Conservation (phyloP, 2,329 filamentous ascomycete genomes). For the Clarireedia hainanense region DNA sequence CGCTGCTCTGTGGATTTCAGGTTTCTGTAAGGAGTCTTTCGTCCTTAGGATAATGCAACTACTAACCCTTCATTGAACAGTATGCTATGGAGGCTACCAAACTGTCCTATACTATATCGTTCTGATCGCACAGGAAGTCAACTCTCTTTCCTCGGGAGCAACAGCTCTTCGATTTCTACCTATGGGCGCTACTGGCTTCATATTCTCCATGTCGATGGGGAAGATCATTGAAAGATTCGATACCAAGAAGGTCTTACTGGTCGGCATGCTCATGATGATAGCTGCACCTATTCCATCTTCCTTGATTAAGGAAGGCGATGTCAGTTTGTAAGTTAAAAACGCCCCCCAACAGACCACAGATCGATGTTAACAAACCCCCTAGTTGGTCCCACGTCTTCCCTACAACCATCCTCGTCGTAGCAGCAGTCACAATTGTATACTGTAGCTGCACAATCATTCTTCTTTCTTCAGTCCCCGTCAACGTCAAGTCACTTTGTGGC, state of each 20-base stretch:
- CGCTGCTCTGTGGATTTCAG: slow-evolving; percentile 37
- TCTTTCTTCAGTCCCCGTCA: slow-evolving; percentile 32
- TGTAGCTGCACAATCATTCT: slow-evolving; percentile 36
- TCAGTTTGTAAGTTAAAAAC: neutral
- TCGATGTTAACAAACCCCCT: neutral
- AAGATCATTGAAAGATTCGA: slow-evolving; percentile 33
- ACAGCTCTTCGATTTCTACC: slow-evolving; percentile 35
- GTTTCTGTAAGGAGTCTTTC: slow-evolving; percentile 30
- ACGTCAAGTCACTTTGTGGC: slow-evolving; percentile 35
- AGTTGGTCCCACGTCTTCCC: slow-evolving; percentile 1
- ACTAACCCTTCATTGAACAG: slow-evolving; percentile 13
- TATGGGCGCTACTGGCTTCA: slow-evolving; percentile 34
- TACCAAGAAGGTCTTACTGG: slow-evolving; percentile 7
- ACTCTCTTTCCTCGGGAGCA: slow-evolving; percentile 32
- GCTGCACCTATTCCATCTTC: neutral
- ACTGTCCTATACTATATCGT: slow-evolving; percentile 37
- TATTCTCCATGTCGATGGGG: slow-evolving; percentile 30
- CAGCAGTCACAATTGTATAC: slow-evolving; percentile 34
- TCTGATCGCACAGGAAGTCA: slow-evolving; percentile 34
- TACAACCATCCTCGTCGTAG: slow-evolving; percentile 28
- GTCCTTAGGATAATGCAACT: neutral
- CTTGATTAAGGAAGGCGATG: neutral
- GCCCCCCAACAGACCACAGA: neutral
- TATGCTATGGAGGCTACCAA: slow-evolving; percentile 36
- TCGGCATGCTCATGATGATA: slow-evolving; percentile 9